These are phyloP conservation scores for Mortierella hygrophila DNA, from an alignment of 192 early-diverging fungal genomes.

Conservation along the genomic window DNA sequence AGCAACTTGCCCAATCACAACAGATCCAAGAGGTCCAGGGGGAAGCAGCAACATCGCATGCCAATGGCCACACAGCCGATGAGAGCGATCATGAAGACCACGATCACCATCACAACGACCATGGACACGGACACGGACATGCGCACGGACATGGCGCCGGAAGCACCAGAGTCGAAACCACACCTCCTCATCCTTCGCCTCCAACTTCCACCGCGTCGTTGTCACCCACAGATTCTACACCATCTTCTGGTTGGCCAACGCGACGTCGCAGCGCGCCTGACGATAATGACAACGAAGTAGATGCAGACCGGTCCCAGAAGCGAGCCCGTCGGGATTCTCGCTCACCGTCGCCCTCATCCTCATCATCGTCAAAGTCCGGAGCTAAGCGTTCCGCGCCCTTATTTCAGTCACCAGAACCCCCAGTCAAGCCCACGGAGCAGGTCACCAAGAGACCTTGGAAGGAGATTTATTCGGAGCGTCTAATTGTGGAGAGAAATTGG, in stretches of 20 bases:
- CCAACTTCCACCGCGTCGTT: slow-evolving; percentile 39
- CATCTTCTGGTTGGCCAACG: slow-evolving; percentile 26
- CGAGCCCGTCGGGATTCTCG: slow-evolving; percentile 27
- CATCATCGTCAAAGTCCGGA: not conserved
- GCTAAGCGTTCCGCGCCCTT: slow-evolving; percentile 34
- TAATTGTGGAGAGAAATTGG: slow-evolving; percentile 96
- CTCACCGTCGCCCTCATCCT: slow-evolving; percentile 35
- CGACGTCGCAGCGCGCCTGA: slow-evolving; percentile 36
- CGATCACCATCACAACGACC: slow-evolving; percentile 3
- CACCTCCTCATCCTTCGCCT: slow-evolving; percentile 34
- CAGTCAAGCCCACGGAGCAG: slow-evolving; percentile 30
- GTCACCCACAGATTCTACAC: slow-evolving; percentile 40
- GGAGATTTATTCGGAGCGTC: slow-evolving; percentile 92
- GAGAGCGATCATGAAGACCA: slow-evolving; percentile 28
- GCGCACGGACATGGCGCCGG: not conserved
- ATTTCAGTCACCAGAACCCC: slow-evolving; percentile 44
- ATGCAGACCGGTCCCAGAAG: slow-evolving; percentile 34
- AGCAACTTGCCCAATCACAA: not conserved
- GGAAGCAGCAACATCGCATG: not conserved
- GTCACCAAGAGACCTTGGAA: slow-evolving; percentile 87
- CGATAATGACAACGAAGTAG: slow-evolving; percentile 27
- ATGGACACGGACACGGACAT: not conserved
- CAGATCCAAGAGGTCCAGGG: not conserved
- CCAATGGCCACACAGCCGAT: slow-evolving; percentile 9
- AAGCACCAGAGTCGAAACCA: not conserved